Conservation (phyloP, 2,329 filamentous ascomycete species). For the Fusarium piperis region DNA sequence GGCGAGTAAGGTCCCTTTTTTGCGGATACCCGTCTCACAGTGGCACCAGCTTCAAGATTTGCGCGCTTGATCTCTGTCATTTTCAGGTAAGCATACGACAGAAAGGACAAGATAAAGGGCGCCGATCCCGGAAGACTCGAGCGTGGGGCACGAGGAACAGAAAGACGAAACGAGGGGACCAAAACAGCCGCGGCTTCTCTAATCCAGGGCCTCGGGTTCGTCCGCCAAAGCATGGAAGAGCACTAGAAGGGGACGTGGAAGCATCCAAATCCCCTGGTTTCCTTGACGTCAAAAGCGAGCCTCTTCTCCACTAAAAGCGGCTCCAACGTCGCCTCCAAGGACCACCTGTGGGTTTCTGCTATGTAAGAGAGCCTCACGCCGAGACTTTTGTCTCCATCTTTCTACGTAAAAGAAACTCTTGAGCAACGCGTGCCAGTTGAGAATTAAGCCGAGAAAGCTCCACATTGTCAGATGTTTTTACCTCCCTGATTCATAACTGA, state of each 20-base stretch:
- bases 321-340: constrained; percentile 15
- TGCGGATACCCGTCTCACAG: not conserved
- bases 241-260: constrained; percentile 6
- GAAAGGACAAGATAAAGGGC: not conserved
- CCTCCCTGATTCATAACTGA: not conserved
- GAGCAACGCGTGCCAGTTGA: constrained; percentile 1
- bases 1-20: not conserved
- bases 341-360: constrained; percentile 13
- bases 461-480: constrained; percentile 3
- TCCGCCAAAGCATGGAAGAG: constrained; percentile 10
- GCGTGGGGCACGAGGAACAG: not conserved
- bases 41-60: not conserved
- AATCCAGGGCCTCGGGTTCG: not conserved
- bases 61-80: not conserved
- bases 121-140: constrained; percentile 4
- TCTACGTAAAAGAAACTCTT: constrained; percentile 38
- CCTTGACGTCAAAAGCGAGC: constrained; percentile 22
- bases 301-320: constrained; percentile 12
- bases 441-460: constrained; percentile 10
- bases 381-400: constrained; percentile 32
- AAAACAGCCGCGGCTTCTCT: not conserved
- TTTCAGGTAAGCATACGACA: not conserved
- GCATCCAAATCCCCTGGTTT: constrained; percentile 10
- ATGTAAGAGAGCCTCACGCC: constrained; percentile 18
- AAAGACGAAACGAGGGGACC: not conserved